These are phyloP conservation scores for Zychaea mexicana DNA, from an alignment of 371 early-diverging fungal species.

Conservation along the genomic window DNA sequence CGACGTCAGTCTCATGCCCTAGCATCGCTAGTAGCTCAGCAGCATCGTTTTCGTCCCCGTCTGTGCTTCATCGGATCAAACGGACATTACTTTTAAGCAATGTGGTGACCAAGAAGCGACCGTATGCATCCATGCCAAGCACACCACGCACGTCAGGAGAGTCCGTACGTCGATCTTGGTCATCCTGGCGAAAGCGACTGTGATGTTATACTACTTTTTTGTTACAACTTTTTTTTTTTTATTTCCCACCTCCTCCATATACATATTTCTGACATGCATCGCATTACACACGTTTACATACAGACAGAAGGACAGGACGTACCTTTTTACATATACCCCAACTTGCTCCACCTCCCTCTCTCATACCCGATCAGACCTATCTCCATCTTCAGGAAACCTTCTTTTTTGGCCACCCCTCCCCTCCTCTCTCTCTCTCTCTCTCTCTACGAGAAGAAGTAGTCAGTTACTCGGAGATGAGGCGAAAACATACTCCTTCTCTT, in stretches of 20 bases:
- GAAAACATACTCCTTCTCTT: no score
- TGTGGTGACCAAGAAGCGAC: neutral
- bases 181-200: slow-evolving; percentile 5
- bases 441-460: no score
- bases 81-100: neutral
- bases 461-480: no score
- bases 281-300: no score
- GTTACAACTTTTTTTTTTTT: neutral
- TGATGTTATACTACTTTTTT: neutral
- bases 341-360: no score
- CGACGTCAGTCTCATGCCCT: neutral
- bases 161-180: slow-evolving; percentile 7
- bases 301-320: no score
- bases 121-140: neutral
- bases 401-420: no score
- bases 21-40: neutral
- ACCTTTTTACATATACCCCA: no score
- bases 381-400: no score
- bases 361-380: no score
- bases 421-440: no score
- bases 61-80: neutral
- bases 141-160: slow-evolving; percentile 8
- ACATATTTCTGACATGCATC: neutral
- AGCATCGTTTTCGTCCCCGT: neutral
- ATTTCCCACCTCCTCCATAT: neutral